Base-by-base conservation (phyloP, 768 basidiomycete species). In the Hysterangium stoloniferum region DNA sequence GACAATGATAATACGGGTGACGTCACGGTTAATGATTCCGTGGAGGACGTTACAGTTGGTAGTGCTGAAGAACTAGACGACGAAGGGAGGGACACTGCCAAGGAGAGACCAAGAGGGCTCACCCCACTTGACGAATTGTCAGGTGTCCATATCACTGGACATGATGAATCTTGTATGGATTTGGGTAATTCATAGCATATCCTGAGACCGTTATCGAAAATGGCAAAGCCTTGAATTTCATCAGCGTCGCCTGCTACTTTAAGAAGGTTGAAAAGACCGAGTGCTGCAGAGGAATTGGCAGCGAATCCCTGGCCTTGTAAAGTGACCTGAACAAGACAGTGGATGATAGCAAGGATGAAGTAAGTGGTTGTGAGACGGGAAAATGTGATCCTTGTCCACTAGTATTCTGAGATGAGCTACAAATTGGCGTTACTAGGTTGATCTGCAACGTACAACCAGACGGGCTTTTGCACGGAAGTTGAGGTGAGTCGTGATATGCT, bases 311-410 rank as follows among this genome's bases (percentile, higher is more conserved):
- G 73, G 45, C 73, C 75, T 66, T 89, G 86, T 40, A 90, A 70
- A 24, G 75, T 69, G 56, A 87, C 70, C 64, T 88, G 86, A 52
- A 86, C 62, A 50, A 74, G 56, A 57, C 82, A 86, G 61, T 87
- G 82, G 38, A 78, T 43, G 45, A 83, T 51, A 19, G 86, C 81
- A 62, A 87, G 84, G 37, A 71, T 48, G 60, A 86, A 78, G 63
- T 86, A 90, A 59, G 78, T 59, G 54, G 73, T 68, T 17, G 86
- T 82, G 47, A 84, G 69, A 32, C 72, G 73, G 42, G 85, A 84
- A 59, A 80, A 78, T 19, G 83, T 81, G 58, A 87, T 68, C 50
- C 84, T 76, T 51, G 77, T 71, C 80, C 82, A 84, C 84, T 87
- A 59, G 13, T n/a, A n/a, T n/a, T n/a, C n/a, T n/a, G 36, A 20